Evolutionary conservation across 306 rosid species (phyloP), one percentile per base, ranked within the genome.

Genomic region (Pueraria montana): DNA sequence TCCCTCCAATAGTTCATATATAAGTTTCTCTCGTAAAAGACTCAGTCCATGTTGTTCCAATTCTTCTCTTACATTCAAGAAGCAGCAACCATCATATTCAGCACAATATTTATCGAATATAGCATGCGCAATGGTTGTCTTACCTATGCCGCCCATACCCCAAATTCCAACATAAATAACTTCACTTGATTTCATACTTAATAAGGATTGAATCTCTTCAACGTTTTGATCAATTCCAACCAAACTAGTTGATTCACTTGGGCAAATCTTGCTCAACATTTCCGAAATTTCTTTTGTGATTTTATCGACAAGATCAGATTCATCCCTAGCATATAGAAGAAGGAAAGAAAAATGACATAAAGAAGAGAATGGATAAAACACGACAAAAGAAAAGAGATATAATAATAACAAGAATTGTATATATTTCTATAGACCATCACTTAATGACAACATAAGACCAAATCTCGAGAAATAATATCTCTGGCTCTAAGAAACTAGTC

Each of bases 131-230:
- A 66, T 42, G 2, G 88, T 85, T 34, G 85, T 73, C 46, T 79
- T 85, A 0, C 88, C 88, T 4, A 85, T 70, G 14, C 88, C 86
- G 9, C 81, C 61, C 75, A 80, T 58, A 2, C 88, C 88, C 85
- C 80, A 86, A n/a, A 86, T 77, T 72, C 83, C 78, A 62, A 86
- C 23, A 6, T n/a, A 53, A 53, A 53, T 1, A 5, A 18, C 61
- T 53, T 53, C 26, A 18, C 11, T 53, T 53, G 61, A n/a, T n/a
- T 53, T 26, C 12, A 7, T 6, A 0, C 1, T n/a, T 2, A 53
- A n/a, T 8, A 7, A n/a, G 61, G 61, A 53, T 18, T n/a, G 24
- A 53, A 53, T 53, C 4, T 53, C 6, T 18, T 1, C 12, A n/a
- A 53, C 1, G 0, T 7, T 53, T 53, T 53, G 11, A 2, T 53